A percentile compares a stretch with the other conserved stretches of the same genome.
Evolutionary conservation across 169 alveolate species (phyloP).

Genomic region (Cyclospora cayetanensis): DNA sequence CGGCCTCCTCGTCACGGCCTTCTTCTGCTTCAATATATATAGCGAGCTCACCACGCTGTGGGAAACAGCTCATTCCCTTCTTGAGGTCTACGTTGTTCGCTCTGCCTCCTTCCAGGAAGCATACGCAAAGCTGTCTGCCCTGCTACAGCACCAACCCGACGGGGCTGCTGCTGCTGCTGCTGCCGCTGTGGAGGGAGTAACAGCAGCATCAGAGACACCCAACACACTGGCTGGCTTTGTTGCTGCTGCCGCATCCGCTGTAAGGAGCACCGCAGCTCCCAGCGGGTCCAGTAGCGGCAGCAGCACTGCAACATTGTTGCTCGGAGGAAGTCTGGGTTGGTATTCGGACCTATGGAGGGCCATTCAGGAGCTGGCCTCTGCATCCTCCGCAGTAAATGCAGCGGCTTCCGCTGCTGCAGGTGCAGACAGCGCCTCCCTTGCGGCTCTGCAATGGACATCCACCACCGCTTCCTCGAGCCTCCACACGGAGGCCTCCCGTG

Average conservation of each 20-base stretch:
- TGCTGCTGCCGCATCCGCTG: not conserved
- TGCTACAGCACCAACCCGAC: not conserved
- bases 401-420: not conserved
- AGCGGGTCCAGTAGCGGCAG: not conserved
- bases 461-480: too few species aligned
- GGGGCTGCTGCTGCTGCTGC: constrained; percentile 5
- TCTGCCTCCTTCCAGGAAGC: constrained; percentile 30
- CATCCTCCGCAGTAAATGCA: not conserved
- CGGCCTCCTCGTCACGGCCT: constrained; percentile 61
- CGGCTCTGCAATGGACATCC: not conserved
- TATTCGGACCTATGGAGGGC: not conserved
- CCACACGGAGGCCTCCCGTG: too few species aligned
- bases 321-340: not conserved
- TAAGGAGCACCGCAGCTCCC: not conserved
- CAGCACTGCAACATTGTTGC: not conserved
- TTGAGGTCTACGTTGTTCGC: constrained; percentile 18
- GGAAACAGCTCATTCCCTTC: constrained; percentile 11
- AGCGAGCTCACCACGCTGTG: constrained; percentile 38
- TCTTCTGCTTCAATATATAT: constrained; percentile 55
- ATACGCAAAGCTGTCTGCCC: not conserved
- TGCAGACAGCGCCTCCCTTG: not conserved
- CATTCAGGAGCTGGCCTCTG: not conserved
- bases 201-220: not conserved
- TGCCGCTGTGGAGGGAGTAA: not conserved
- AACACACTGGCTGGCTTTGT: not conserved